phyloP scores from a whole-genome alignment of 192 early-diverging fungal species.

The Backusella sp. region DNA sequence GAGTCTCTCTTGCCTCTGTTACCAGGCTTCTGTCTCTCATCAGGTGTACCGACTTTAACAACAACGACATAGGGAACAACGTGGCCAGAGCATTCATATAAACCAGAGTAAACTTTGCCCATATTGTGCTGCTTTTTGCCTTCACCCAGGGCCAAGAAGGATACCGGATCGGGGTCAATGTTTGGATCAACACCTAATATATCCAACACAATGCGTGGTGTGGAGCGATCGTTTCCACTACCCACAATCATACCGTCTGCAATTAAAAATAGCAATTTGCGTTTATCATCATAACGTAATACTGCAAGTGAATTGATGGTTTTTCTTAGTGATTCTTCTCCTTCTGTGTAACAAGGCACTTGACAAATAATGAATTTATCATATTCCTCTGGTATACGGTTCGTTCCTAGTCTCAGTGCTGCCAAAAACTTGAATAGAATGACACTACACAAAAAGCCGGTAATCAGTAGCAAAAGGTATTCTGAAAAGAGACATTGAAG shows the following conservation, averaged over 20 bases:
- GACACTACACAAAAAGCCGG: conserved; percentile 80
- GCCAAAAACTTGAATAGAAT: conserved; percentile 95
- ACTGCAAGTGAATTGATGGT: conserved; percentile 73
- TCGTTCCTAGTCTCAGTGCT: conserved; percentile 81
- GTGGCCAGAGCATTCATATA: conserved; percentile 74
- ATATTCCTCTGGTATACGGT: conserved; percentile 39
- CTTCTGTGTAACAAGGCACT: conserved; percentile 85
- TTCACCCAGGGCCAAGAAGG: conserved; percentile 74
- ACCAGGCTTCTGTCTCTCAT: conserved; percentile 68
- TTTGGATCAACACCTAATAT: conserved; percentile 61
- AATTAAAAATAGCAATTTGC: conserved; percentile 75
- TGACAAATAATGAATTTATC: conserved; percentile 80
- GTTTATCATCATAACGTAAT: conserved; percentile 80
- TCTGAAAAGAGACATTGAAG: conserved; percentile 77
- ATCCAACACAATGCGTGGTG: conserved; percentile 80
- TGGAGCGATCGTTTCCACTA: conserved; percentile 79
- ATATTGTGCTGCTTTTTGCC: conserved; percentile 76
- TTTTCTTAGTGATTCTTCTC: conserved; percentile 70
- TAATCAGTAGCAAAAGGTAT: conserved; percentile 80
- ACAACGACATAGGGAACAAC: conserved; percentile 79
- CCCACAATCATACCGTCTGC: conserved; percentile 83
- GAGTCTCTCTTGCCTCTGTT: conserved; percentile 89
- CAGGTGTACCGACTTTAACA: conserved; percentile 74
- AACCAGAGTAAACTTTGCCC: conserved; percentile 79
- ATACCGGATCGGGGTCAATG: conserved; percentile 58